Conservation (phyloP, 805 yeast genomes). For the Cyberlindnera xishuangbannaensis region DNA sequence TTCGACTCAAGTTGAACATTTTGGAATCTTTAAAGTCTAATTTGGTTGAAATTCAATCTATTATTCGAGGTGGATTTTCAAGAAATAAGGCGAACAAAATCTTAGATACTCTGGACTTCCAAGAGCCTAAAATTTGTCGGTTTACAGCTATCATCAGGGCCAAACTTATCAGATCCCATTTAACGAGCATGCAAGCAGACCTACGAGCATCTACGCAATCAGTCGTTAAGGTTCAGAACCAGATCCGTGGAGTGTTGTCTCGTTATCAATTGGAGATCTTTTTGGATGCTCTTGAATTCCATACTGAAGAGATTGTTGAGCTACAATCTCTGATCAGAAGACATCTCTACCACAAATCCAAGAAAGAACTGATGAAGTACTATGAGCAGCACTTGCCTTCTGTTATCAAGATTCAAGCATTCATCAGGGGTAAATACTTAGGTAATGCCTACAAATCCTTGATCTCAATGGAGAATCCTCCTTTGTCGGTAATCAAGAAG, state of each 20-base stretch:
- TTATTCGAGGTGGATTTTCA: constrained; percentile 39
- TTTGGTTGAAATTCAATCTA: constrained; percentile 48
- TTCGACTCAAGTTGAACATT: constrained; percentile 1
- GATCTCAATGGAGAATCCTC: constrained; percentile 67
- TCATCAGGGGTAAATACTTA: constrained; percentile 59
- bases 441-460: constrained; percentile 70
- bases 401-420: constrained; percentile 69
- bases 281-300: constrained; percentile 46
- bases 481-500: constrained; percentile 65
- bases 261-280: constrained; percentile 52
- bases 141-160: constrained; percentile 39
- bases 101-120: constrained; percentile 23
- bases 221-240: constrained; percentile 46
- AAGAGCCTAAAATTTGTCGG: constrained; percentile 19
- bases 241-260: constrained; percentile 55
- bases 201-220: constrained; percentile 4
- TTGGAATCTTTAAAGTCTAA: constrained; percentile 1
- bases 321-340: constrained; percentile 59
- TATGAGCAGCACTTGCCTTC: constrained; percentile 52
- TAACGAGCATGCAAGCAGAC: constrained; percentile 5
- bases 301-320: constrained; percentile 32
- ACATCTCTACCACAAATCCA: constrained; percentile 30
- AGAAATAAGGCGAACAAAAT: constrained; percentile 24
- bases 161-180: constrained; percentile 26
- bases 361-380: constrained; percentile 33